phyloP scores from a whole-genome alignment of 805 yeast genomes.

The Teunomyces cretensis region DNA sequence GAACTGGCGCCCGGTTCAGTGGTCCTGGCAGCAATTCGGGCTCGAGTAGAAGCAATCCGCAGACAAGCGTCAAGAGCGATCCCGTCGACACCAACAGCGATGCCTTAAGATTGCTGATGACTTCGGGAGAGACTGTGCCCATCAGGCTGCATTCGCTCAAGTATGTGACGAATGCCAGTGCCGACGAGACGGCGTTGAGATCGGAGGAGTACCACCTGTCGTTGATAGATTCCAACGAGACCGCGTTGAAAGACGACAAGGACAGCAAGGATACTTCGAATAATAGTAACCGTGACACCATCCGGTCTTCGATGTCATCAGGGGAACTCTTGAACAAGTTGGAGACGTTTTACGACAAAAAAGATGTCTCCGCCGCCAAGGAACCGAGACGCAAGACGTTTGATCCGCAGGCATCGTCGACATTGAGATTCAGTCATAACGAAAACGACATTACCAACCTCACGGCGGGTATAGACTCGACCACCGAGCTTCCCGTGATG shows the following conservation, averaged over 20 bases:
- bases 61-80: constrained; percentile 4
- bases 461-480: constrained; percentile 29
- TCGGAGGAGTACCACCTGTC: constrained; percentile 4
- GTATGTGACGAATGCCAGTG: neutral
- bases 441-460: constrained; percentile 13
- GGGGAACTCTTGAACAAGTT: constrained; percentile 30
- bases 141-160: constrained; percentile 1
- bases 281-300: constrained; percentile 7
- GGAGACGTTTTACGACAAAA: constrained; percentile 13
- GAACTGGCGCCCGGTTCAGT: neutral
- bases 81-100: constrained; percentile 1
- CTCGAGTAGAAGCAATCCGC: constrained; percentile 1
- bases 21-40: constrained; percentile 1
- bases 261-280: neutral
- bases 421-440: constrained; percentile 7
- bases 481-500: constrained; percentile 27
- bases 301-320: constrained; percentile 23
- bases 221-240: constrained; percentile 8
- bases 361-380: neutral
- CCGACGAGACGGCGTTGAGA: constrained; percentile 5
- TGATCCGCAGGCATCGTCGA: constrained; percentile 8
- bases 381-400: constrained; percentile 1
- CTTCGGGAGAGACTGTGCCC: neutral
- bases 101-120: constrained; percentile 1
- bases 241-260: constrained; percentile 4